phyloP scores from a whole-genome alignment of 2,329 filamentous ascomycete species.

The Golovinomyces cichoracearum region DNA sequence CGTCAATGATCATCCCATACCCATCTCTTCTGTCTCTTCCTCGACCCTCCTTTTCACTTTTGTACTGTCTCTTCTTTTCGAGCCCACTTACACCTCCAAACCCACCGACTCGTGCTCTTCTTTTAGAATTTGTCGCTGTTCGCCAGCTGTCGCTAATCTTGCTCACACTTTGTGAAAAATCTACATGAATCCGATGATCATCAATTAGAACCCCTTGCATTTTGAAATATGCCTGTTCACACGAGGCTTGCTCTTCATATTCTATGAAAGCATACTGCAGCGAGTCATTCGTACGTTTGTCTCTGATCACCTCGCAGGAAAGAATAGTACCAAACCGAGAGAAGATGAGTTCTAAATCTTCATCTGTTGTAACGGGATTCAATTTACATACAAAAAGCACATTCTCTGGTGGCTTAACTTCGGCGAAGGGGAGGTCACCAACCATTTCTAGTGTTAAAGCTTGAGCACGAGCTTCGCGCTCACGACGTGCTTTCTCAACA shows the following conservation, averaged over 20 bases:
- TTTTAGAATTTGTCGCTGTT: conserved; percentile 58
- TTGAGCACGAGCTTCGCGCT: conserved; percentile 78
- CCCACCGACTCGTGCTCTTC: conserved; percentile 38
- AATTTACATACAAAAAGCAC: conserved; percentile 95
- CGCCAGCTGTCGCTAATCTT: conserved; percentile 80
- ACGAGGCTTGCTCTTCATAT: conserved; percentile 75
- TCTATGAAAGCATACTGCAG: conserved; percentile 96
- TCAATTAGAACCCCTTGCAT: conserved; percentile 97
- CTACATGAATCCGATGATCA: conserved; percentile 89
- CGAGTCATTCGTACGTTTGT: conserved; percentile 80
- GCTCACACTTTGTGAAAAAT: conserved; percentile 86
- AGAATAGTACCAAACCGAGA: conserved; percentile 86
- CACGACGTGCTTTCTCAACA: conserved; percentile 51
- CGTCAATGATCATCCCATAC: conserved; percentile 64
- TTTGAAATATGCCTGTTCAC: conserved; percentile 90
- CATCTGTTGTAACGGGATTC: conserved; percentile 67
- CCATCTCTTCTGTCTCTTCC: conserved; percentile 19
- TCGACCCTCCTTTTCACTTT: conserved; percentile 21
- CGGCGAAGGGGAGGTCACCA: conserved; percentile 85
- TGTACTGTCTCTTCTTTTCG: conserved; percentile 77
- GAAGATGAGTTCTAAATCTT: conserved; percentile 87
- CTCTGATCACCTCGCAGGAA: conserved; percentile 85
- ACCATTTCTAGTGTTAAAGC: conserved; percentile 93
- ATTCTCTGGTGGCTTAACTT: conserved; percentile 92
- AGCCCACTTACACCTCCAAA: conserved; percentile 76